These are phyloP conservation scores for Cordia subcordata DNA, from an alignment of 257 asterid genomes.

Conservation along the genomic window DNA sequence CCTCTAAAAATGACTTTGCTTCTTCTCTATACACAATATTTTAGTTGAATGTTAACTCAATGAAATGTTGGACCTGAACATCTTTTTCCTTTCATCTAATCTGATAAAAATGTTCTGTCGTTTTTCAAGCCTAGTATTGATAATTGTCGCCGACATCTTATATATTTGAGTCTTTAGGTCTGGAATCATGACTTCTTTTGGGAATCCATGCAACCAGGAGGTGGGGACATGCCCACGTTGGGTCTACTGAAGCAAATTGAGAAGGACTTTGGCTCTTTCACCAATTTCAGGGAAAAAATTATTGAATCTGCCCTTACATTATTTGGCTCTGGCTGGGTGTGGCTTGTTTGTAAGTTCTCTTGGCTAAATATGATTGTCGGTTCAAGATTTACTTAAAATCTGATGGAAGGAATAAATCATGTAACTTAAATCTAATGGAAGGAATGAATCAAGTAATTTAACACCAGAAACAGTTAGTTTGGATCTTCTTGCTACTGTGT, in stretches of 20 bases:
- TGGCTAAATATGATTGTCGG: neutral
- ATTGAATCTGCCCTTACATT: constrained; percentile 56
- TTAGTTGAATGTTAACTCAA: no score
- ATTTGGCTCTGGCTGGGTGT: constrained; percentile 93
- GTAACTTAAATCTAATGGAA: neutral
- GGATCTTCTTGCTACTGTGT: neutral
- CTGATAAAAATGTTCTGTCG: neutral
- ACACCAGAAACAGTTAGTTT: neutral
- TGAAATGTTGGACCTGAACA: no score
- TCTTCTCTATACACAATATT: no score
- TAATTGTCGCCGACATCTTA: no score
- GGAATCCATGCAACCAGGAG: constrained; percentile 97
- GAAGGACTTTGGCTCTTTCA: constrained; percentile 80
- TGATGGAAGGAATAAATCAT: neutral
- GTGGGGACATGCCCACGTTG: constrained; percentile 65
- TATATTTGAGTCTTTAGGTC: constrained; percentile 38
- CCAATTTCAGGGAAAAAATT: constrained; percentile 69
- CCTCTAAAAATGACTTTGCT: no score
- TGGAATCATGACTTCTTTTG: constrained; percentile 99
- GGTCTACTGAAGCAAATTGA: constrained; percentile 82
- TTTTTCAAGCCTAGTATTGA: neutral
- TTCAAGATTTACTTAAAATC: neutral
- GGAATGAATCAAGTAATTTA: neutral
- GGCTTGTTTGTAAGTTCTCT: constrained; percentile 86
- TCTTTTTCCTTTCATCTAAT: no score